phyloP scores from a whole-genome alignment of 108 stramenopile genomes.

The Epipyxis sp. region DNA sequence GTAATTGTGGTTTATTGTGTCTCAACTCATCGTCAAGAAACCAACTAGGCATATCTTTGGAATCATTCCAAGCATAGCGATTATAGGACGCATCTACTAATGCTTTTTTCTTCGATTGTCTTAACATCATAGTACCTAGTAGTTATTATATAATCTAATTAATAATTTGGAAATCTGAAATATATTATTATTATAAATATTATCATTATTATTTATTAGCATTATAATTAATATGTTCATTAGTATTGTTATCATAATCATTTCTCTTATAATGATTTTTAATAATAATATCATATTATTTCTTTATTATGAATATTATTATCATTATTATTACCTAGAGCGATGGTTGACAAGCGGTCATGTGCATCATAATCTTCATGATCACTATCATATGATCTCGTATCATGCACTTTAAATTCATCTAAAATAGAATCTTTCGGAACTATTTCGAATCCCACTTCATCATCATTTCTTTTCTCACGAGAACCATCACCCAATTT shows the following conservation, averaged over 20 bases:
- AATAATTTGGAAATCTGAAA: too few species aligned
- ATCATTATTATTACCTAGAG: too few species aligned
- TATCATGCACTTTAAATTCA: conserved; percentile 60
- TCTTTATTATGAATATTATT: too few species aligned
- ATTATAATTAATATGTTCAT: too few species aligned
- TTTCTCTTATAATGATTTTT: too few species aligned
- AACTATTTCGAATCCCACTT: conserved; percentile 44
- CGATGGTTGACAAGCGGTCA: conserved; percentile 58
- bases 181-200: too few species aligned
- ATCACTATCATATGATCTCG: conserved; percentile 81
- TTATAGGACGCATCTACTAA: conserved; percentile 97
- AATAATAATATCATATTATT: too few species aligned
- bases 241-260: too few species aligned
- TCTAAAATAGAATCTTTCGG: too few species aligned
- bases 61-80: conserved; percentile 97
- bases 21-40: conserved; percentile 92
- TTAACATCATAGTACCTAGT: conserved; percentile 96
- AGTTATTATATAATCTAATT: too few species aligned
- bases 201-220: too few species aligned
- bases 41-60: conserved; percentile 89
- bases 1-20: conserved; percentile 94
- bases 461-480: conserved; percentile 33
- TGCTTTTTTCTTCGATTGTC: conserved; percentile 81
- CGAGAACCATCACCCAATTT: neutral
- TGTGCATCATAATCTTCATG: conserved; percentile 97